These are phyloP conservation scores for Stenogyne calaminthoides DNA, from an alignment of 305 asterid species.

Conservation along the genomic window DNA sequence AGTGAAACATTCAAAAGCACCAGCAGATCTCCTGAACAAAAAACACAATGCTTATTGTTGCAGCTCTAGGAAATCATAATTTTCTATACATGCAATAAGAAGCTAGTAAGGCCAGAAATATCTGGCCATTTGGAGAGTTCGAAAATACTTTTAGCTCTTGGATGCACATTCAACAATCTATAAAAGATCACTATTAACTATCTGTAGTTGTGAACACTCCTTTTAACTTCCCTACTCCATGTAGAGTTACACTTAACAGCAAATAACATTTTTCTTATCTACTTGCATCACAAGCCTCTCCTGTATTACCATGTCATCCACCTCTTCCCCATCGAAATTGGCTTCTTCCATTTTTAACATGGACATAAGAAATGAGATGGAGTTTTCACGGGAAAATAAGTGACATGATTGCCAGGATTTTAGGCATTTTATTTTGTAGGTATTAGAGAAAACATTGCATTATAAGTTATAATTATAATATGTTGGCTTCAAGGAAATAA, in stretches of 20 bases:
- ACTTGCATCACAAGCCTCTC: background rate
- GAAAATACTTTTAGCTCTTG: background rate
- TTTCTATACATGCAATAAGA: slow-evolving; percentile 5
- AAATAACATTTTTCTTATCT: background rate
- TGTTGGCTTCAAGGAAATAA: too few species aligned
- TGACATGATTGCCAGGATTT: background rate
- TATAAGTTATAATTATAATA: too few species aligned
- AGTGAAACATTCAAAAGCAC: slow-evolving; percentile 71
- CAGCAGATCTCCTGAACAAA: slow-evolving; percentile 76
- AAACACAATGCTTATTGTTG: slow-evolving; percentile 21
- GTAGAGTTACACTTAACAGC: background rate
- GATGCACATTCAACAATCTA: slow-evolving; percentile 1
- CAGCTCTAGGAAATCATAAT: slow-evolving; percentile 17
- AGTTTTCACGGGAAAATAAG: background rate
- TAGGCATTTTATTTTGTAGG: background rate
- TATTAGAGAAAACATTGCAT: background rate
- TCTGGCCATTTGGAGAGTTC: slow-evolving; percentile 3
- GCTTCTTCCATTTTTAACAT: background rate
- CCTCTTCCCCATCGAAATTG: background rate
- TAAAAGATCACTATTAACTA: background rate
- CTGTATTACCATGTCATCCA: slow-evolving; percentile 12
- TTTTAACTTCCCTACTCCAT: background rate
- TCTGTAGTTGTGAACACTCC: background rate
- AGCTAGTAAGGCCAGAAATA: slow-evolving; percentile 5
- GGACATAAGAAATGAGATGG: background rate